A percentile compares a stretch with the other conserved stretches of the same genome.
phyloP scores from a whole-genome alignment of 2,329 filamentous ascomycete species.

The Colletotrichum gloeosporioides region DNA sequence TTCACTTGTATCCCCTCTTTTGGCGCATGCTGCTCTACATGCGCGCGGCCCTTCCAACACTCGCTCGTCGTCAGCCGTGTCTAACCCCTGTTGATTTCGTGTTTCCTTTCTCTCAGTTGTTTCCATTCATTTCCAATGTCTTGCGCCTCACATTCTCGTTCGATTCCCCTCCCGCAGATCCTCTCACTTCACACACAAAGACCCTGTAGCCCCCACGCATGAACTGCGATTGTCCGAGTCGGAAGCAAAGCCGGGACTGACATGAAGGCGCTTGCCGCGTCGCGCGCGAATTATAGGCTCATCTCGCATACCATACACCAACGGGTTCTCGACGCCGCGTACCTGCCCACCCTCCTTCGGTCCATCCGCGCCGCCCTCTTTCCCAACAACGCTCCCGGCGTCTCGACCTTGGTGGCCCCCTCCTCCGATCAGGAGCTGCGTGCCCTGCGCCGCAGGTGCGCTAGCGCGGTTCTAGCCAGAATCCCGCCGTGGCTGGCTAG shows the following conservation, averaged over 20 bases:
- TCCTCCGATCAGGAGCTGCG: constrained; percentile 63
- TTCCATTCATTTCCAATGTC: not conserved
- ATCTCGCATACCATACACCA: constrained; percentile 62
- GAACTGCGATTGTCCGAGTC: constrained; percentile 2
- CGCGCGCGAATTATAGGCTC: constrained; percentile 47
- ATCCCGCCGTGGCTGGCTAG: constrained; percentile 52
- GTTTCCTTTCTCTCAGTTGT: not conserved
- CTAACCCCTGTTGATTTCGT: not conserved
- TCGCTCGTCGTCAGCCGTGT: not conserved
- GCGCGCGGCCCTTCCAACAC: not conserved
- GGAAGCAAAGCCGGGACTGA: constrained; percentile 16
- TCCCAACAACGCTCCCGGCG: constrained; percentile 80
- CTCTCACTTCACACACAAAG: constrained; percentile 7
- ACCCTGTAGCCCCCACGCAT: constrained; percentile 28
- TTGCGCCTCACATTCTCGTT: not conserved
- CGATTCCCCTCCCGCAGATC: constrained; percentile 16
- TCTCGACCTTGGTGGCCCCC: constrained; percentile 65
- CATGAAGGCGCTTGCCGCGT: constrained; percentile 17
- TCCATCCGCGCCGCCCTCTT: constrained; percentile 81
- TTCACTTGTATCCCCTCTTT: not conserved
- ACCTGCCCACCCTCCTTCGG: constrained; percentile 71
- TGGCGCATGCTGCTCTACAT: not conserved
- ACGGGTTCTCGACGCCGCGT: constrained; percentile 66
- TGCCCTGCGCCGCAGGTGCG: constrained; percentile 70
- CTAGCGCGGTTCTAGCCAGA: constrained; percentile 60